These are phyloP conservation scores for Paecilomyces dactylethromorphus DNA, from an alignment of 2,329 filamentous ascomycete genomes.

Conservation along the genomic window DNA sequence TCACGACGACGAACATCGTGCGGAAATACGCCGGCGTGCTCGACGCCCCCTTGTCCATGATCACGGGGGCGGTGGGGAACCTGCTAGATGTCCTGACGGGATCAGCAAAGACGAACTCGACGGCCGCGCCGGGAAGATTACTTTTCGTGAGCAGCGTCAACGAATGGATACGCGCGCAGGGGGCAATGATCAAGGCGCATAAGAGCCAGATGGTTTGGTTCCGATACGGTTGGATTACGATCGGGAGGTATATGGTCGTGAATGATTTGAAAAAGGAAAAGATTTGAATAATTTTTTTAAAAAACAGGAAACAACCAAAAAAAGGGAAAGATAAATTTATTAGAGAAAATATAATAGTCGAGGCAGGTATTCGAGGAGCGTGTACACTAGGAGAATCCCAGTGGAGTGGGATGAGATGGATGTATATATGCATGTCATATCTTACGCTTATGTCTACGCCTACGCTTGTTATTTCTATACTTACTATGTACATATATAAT, in stretches of 20 bases:
- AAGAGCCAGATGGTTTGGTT: slow-evolving; percentile 99
- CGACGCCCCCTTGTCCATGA: slow-evolving; percentile 67
- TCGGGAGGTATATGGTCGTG: slow-evolving; percentile 91
- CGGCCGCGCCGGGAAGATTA: slow-evolving; percentile 46
- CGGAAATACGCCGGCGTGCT: slow-evolving; percentile 78
- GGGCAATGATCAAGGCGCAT: slow-evolving; percentile 85
- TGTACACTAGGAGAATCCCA: no score
- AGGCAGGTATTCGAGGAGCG: no score
- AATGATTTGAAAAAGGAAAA: slow-evolving; percentile 71
- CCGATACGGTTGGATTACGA: slow-evolving; percentile 85
- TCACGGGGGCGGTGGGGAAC: slow-evolving; percentile 44
- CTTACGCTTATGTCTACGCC: no score
- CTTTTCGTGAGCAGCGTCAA: slow-evolving; percentile 64
- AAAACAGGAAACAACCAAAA: neutral
- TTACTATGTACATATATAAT: neutral
- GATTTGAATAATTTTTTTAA: slow-evolving; percentile 21
- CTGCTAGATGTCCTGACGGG: slow-evolving; percentile 5
- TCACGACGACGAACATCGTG: slow-evolving; percentile 63
- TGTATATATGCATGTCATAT: no score
- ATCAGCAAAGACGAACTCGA: slow-evolving; percentile 25
- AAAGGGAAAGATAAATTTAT: neutral
- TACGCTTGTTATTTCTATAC: neutral
- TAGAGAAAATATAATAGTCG: no score
- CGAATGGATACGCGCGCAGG: slow-evolving; percentile 62
- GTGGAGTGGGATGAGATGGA: no score